Percentiles rank a stretch among this genome's conserved stretches.
Conservation (phyloP, 352 stramenopile species). For the Globisporangium barbulae region DNA sequence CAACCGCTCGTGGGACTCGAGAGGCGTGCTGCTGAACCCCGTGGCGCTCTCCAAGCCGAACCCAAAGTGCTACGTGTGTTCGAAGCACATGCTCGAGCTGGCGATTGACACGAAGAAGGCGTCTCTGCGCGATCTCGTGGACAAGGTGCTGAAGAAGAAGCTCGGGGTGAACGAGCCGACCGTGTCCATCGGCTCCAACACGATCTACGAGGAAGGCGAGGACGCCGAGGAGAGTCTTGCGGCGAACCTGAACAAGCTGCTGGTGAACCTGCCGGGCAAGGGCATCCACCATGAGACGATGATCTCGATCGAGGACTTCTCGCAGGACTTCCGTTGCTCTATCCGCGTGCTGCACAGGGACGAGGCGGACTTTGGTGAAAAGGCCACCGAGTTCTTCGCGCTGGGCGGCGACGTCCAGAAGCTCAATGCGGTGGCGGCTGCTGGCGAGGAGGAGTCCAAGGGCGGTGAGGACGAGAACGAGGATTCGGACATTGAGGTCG, state of each 20-base stretch:
- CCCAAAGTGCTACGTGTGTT: constrained; percentile 95
- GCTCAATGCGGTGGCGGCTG: constrained; percentile 30
- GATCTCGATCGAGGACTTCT: constrained; percentile 94
- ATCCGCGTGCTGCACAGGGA: constrained; percentile 77
- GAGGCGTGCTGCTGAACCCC: constrained; percentile 92
- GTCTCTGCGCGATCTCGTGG: constrained; percentile 71
- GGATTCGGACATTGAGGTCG: constrained; percentile 31
- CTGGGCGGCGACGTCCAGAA: constrained; percentile 66
- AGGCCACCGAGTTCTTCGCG: constrained; percentile 70
- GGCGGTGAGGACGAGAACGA: constrained; percentile 29
- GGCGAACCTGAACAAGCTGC: constrained; percentile 88
- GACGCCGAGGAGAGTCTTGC: constrained; percentile 79
- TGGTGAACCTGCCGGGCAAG: constrained; percentile 87
- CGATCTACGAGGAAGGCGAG: constrained; percentile 96
- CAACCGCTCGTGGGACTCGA: constrained; percentile 87
- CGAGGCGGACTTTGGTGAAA: constrained; percentile 57
- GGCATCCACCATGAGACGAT: constrained; percentile 92
- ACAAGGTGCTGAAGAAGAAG: constrained; percentile 83
- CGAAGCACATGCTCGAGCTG: constrained; percentile 89
- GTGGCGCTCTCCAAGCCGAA: constrained; percentile 89
- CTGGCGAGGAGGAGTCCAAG: constrained; percentile 24
- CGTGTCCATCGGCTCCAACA: constrained; percentile 82
- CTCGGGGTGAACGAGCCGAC: constrained; percentile 89
- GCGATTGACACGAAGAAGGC: constrained; percentile 88
- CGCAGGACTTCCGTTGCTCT: constrained; percentile 90